Evolutionary conservation across 805 yeast genomes (phyloP), one percentile per base, ranked within the genome.

Genomic region (Kazachstania africana): DNA sequence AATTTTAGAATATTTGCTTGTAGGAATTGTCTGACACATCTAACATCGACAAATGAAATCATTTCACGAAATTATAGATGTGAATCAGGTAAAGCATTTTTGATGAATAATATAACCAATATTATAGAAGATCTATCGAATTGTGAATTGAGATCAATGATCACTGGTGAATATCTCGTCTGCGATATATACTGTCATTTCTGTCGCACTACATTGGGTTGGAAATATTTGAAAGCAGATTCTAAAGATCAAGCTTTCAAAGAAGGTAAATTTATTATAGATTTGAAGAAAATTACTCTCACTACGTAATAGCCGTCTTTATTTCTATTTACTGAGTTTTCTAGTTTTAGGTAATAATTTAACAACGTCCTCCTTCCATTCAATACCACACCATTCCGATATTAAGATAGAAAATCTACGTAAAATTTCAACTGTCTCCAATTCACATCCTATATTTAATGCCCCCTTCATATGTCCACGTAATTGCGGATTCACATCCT

Each of bases 401-500:
- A 84, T 59, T 36, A 70, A 68, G 29, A 82, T 66, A 4, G 79
- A 75, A 58, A 85, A 46, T 10, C 59, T 60, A 31, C 93, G 63
- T 8, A 73, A 68, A 2, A 72, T 72, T 31, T 63, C 61, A 19
- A 84, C 61, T 36, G 78, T 79, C 31, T 75, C 80, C 18, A 52
- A 47, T 8, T 79, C 63, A 6, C 81, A 78, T 0, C 95, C 95
- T 18, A 74, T 69, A 46, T 83, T 84, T 30, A 75, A 38, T 0
- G 95, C 95, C 0, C 96, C 96, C 51, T 68, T 72, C 38, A 87
- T 63, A 50, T 87, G 96, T 0, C 96, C 96, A 55, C 83, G 81
- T 42, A 87, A 63, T 46, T 87, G 95, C 0, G 95, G 94, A 43
- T 81, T 83, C 8, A 87, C 95, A 53, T 87, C 94, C 50, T 83